Evolutionary conservation across 2,329 filamentous ascomycete genomes (phyloP), one percentile per base, ranked within the genome.

Genomic region (Alternaria novae-zelandiae): DNA sequence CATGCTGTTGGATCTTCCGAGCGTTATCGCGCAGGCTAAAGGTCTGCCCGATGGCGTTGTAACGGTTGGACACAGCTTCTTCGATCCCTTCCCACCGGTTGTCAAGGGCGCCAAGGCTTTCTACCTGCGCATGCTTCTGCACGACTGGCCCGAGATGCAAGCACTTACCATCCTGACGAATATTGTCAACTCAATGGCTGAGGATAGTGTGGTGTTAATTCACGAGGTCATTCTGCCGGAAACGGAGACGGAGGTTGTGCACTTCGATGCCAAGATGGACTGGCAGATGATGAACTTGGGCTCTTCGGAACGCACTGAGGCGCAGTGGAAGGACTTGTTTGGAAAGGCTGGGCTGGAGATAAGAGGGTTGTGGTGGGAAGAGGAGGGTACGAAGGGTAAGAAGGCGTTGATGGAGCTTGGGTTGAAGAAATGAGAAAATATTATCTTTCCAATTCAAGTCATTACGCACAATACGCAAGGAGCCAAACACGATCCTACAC

Each of bases 131-230:
- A 68, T 55, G 44, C 70, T 83, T 15, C 72, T 83, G 10, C 81
- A 83, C 43, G 80, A 83, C 61, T 83, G 79, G 80, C 72, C 78
- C 0, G 78, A 83, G 54, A 68, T 67, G 10, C 67, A 76, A 17
- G 74, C 75, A 0, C 20, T 64, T 5, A 45, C 65, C 15, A 82
- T 83, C 28, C 61, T 83, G 10, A 62, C 65, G 20, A 70, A 81
- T 12, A 61, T 46, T 1, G 9, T 56, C 2, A 26, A 26, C 26
- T 41, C 54, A 2, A 46, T 56, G 41, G 25, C 23, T 79, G 61
- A 50, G 73, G 79, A 51, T 78, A 82, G 79, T 8, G 81, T 82
- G 56, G 45, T 85, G 5, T 66, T 86, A 15, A 76, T 86, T 41
- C 79, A 82, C 32, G 83, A 85, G 46, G 78, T 79, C 55, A 70